Conservation (phyloP, 2,329 filamentous ascomycete species). For the Myriangium duriaei region DNA sequence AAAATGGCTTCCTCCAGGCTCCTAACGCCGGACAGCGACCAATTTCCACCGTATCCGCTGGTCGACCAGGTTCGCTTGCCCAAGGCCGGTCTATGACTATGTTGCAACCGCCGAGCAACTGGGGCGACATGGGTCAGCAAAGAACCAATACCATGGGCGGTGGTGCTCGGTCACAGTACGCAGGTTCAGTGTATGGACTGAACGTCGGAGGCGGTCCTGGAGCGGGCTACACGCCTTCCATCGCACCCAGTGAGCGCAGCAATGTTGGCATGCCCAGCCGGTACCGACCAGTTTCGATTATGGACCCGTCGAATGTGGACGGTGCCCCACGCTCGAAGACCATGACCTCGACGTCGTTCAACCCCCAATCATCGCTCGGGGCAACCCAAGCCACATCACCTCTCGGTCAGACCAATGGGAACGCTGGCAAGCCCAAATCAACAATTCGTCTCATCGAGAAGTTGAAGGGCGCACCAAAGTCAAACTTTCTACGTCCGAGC, state of each 20-base stretch:
- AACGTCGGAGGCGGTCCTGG: conserved; percentile 26
- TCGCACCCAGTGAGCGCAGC: conserved; percentile 90
- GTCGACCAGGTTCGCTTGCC: conserved; percentile 15
- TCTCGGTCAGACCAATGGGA: conserved; percentile 8
- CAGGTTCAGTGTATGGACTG: conserved; percentile 26
- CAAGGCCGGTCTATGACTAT: conserved; percentile 63
- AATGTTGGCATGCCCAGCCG: conserved; percentile 81
- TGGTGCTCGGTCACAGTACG: conserved; percentile 18
- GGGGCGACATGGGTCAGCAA: conserved; percentile 31
- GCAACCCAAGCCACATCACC: conserved; percentile 14
- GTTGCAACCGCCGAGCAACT: conserved; percentile 48
- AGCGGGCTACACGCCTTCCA: conserved; percentile 68
- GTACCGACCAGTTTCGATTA: conserved; percentile 75
- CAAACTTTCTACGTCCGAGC: conserved; percentile 3
- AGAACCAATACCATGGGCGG: conserved; percentile 23
- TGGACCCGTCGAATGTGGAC: conserved; percentile 8
- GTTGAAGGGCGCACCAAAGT: conserved; percentile 22
- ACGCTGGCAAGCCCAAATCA: conserved; percentile 14
- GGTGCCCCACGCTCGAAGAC: conserved; percentile 25
- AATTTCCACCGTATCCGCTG: conserved; percentile 35
- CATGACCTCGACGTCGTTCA: conserved; percentile 21
- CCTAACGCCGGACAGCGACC: conserved; percentile 14
- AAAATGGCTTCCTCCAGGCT: conserved; percentile 8
- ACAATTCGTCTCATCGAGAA: conserved; percentile 27
- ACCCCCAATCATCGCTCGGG: conserved; percentile 13